Conservation (phyloP, 495 filamentous ascomycete species). For the Letharia columbiana region DNA sequence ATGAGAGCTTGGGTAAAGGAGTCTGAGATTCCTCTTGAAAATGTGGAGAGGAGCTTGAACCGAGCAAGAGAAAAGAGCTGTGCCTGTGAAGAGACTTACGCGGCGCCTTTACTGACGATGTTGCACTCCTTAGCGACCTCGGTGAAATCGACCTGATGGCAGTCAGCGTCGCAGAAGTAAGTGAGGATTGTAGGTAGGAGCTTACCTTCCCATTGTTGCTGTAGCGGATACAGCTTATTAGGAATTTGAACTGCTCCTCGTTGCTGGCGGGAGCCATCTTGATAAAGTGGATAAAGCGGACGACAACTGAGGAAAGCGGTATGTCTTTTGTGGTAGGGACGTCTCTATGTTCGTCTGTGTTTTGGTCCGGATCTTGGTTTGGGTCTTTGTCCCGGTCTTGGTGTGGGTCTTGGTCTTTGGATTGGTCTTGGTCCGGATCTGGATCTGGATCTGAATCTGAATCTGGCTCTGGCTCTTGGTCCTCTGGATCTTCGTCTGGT, state of each 20-base stretch:
- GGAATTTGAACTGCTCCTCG: conserved; percentile 53
- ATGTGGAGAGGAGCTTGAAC: background rate
- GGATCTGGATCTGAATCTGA: too few relatives aligned
- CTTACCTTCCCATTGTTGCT: conserved; percentile 48
- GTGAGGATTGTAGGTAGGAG: background rate
- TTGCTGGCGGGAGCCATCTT: conserved; percentile 42
- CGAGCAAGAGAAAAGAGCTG: background rate
- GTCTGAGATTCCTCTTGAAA: background rate
- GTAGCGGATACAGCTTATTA: conserved; percentile 55
- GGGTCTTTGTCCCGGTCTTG: too few relatives aligned
- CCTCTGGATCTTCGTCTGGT: too few relatives aligned
- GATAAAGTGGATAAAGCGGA: background rate
- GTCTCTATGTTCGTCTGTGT: too few relatives aligned
- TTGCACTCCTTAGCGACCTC: conserved; percentile 54
- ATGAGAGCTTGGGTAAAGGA: background rate
- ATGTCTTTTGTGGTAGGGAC: background rate
- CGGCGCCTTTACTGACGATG: conserved; percentile 55
- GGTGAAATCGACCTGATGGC: conserved; percentile 48
- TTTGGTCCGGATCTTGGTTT: too few relatives aligned
- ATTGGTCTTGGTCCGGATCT: too few relatives aligned
- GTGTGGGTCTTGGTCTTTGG: too few relatives aligned
- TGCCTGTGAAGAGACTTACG: conserved; percentile 42
- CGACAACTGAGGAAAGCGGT: too few relatives aligned
- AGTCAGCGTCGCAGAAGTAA: conserved; percentile 19
- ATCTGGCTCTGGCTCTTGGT: too few relatives aligned